These are phyloP conservation scores for Mycena haematopus DNA, from an alignment of 768 basidiomycete genomes.

Conservation along the genomic window DNA sequence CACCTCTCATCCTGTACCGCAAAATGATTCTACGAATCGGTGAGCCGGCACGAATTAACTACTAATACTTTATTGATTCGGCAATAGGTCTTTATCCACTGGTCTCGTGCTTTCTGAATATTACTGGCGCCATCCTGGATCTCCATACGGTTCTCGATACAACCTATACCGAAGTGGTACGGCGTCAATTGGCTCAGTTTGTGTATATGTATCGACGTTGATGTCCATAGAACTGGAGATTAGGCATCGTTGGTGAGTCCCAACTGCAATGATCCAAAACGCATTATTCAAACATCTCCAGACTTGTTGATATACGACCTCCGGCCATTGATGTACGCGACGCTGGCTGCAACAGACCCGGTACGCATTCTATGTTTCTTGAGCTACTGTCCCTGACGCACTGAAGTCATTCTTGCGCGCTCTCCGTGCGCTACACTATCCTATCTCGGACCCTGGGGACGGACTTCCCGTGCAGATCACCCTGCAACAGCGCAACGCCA, in stretches of 20 bases:
- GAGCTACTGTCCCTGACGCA: neutral
- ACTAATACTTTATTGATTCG: neutral
- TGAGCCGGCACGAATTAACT: neutral
- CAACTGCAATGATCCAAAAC: neutral
- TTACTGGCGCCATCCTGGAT: neutral
- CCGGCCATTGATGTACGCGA: conserved; percentile 12
- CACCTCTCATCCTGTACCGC: conserved; percentile 10
- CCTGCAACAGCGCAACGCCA: neutral
- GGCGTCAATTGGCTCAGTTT: neutral
- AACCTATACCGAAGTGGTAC: neutral
- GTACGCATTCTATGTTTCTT: neutral
- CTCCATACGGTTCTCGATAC: neutral
- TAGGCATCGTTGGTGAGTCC: neutral
- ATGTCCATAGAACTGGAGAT: conserved; percentile 9
- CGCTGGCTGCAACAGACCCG: conserved; percentile 16
- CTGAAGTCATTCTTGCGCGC: conserved; percentile 16
- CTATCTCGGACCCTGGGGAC: neutral
- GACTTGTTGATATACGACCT: conserved; percentile 9
- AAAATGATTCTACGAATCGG: conserved; percentile 20
- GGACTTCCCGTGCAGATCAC: neutral
- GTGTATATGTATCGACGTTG: neutral
- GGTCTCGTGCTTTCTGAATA: conserved; percentile 15
- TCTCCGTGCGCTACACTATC: conserved; percentile 3
- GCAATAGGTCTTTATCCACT: conserved; percentile 16
- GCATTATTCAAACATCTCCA: neutral